A percentile compares a stretch with the other conserved stretches of the same genome.
Evolutionary conservation across 345 rosid genomes (phyloP).

Genomic region (Euclidium syriacum): DNA sequence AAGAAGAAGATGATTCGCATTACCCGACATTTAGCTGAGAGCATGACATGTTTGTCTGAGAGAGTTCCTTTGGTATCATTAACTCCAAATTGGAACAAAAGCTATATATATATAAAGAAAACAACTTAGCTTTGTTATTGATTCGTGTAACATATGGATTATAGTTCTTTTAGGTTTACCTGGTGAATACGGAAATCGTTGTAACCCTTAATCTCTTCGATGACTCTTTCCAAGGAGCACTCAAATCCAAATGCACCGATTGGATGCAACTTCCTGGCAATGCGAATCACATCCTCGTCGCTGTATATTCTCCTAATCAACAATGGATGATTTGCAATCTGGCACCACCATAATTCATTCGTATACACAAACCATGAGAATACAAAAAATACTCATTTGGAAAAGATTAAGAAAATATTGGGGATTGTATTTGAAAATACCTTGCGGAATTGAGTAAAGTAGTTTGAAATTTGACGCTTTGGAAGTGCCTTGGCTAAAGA

Average conservation of each 20-base stretch:
- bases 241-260: constrained; percentile 85
- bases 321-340: constrained; percentile 99
- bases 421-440: constrained; percentile 26
- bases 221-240: constrained; percentile 78
- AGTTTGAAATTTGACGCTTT: constrained; percentile 81
- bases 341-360: constrained; percentile 11
- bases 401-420: background rate
- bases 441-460: constrained; percentile 93
- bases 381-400: background rate
- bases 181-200: constrained; percentile 85
- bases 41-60: constrained; percentile 78
- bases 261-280: constrained; percentile 74
- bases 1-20: background rate
- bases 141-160: background rate
- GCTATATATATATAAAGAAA: constrained; percentile 46
- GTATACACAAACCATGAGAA: too few species aligned
- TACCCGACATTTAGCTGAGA: constrained; percentile 93
- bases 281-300: constrained; percentile 67
- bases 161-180: constrained; percentile 37
- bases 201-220: constrained; percentile 75
- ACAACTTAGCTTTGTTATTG: background rate
- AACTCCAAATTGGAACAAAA: constrained; percentile 54
- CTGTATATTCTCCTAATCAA: constrained; percentile 77
- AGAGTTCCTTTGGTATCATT: constrained; percentile 60
- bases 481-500: constrained; percentile 58